A percentile compares a stretch with the other conserved stretches of the same genome.
These are phyloP conservation scores for Hymenoscyphus fructigenus DNA, from an alignment of 2,329 filamentous ascomycete genomes.

Conservation along the genomic window DNA sequence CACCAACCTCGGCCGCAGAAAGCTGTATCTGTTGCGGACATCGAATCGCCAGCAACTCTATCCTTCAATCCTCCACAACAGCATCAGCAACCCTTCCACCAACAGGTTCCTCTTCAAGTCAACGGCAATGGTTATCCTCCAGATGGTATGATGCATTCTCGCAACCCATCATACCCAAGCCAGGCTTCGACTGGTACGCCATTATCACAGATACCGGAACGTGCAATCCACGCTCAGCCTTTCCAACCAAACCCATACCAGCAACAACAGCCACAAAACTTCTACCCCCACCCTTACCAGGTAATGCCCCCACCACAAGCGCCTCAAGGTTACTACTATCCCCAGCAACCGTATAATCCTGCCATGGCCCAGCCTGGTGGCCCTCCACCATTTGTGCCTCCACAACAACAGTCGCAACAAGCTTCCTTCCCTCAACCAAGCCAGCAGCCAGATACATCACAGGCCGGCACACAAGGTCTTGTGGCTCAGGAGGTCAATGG, in stretches of 20 bases:
- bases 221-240: constrained; percentile 83
- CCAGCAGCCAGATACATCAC: constrained; percentile 42
- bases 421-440: constrained; percentile 24
- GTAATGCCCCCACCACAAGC: constrained; percentile 56
- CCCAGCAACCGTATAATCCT: constrained; percentile 47
- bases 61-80: constrained; percentile 59
- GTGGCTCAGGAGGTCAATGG: constrained; percentile 89
- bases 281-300: constrained; percentile 55
- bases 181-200: constrained; percentile 76
- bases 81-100: constrained; percentile 85
- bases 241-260: constrained; percentile 76
- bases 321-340: constrained; percentile 68
- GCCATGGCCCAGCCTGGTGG: constrained; percentile 43
- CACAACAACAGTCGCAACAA: constrained; percentile 34
- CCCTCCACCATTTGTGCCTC: constrained; percentile 31
- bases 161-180: constrained; percentile 67
- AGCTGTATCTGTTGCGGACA: constrained; percentile 86
- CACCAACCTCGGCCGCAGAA: constrained; percentile 96
- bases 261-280: constrained; percentile 48
- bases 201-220: constrained; percentile 87
- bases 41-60: constrained; percentile 71
- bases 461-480: constrained; percentile 56
- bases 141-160: constrained; percentile 56
- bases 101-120: constrained; percentile 82
- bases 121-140: constrained; percentile 54